Conservation (phyloP, 2,329 filamentous ascomycete genomes). For the Colletotrichum tofieldiae region DNA sequence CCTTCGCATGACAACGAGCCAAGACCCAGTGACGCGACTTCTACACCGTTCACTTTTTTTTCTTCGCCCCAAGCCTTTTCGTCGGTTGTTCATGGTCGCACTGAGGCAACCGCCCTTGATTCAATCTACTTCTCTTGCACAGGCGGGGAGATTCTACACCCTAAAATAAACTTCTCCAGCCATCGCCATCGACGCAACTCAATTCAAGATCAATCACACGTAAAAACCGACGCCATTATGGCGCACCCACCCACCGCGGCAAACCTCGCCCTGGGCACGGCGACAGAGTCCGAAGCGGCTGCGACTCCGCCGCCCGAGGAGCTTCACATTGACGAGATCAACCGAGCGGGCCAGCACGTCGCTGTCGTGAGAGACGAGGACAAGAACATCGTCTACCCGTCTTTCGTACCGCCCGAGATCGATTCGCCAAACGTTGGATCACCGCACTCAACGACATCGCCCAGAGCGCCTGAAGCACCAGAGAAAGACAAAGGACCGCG, state of each 20-base stretch:
- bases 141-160: neutral
- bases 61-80: neutral
- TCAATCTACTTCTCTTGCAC: neutral
- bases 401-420: constrained; percentile 51
- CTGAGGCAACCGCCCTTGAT: neutral
- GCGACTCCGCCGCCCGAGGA: constrained; percentile 34
- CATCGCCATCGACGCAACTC: neutral
- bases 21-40: constrained; percentile 40
- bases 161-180: neutral
- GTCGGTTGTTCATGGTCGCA: constrained; percentile 2
- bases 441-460: constrained; percentile 12
- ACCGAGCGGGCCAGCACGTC: constrained; percentile 47
- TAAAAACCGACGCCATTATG: constrained; percentile 28
- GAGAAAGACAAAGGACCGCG: constrained; percentile 4
- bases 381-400: constrained; percentile 52
- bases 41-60: neutral
- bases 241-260: constrained; percentile 32
- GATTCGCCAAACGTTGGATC: constrained; percentile 38
- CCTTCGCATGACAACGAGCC: constrained; percentile 26
- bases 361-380: constrained; percentile 52
- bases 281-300: constrained; percentile 28
- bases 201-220: neutral
- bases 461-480: neutral
- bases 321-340: constrained; percentile 49
- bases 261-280: constrained; percentile 27